Evolutionary conservation across 139 green algal genomes (phyloP).

Genomic region (Pleodorina starrii): DNA sequence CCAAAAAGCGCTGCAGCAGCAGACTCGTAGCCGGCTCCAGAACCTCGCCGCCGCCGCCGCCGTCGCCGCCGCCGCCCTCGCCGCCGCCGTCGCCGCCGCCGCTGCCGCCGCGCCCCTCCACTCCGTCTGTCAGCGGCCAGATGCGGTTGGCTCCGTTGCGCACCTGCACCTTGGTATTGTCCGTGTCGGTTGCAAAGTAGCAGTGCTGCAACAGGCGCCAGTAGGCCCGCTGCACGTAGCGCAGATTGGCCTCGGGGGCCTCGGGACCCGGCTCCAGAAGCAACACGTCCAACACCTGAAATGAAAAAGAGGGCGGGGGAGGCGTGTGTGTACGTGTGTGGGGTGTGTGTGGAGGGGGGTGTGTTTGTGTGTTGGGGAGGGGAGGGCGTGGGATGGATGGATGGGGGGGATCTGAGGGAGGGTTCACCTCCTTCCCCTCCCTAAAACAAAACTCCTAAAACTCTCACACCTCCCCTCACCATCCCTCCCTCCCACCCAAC

Average conservation of each 20-base stretch:
- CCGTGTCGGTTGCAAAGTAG: conserved; percentile 56
- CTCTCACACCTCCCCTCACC: no score
- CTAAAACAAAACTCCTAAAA: neutral
- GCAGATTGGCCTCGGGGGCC: neutral
- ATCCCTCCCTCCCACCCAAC: no score
- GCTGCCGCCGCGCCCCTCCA: neutral
- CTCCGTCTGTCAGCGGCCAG: conserved; percentile 29
- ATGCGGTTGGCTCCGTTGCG: conserved; percentile 47
- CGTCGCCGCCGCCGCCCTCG: neutral
- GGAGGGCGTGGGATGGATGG: neutral
- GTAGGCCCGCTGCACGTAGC: conserved; percentile 54
- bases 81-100: neutral
- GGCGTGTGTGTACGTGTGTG: neutral
- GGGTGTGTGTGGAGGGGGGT: neutral
- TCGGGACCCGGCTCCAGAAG: conserved; percentile 18
- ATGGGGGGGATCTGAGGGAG: no score
- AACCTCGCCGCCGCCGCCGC: neutral
- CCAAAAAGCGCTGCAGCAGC: conserved; percentile 42
- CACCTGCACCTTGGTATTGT: conserved; percentile 53
- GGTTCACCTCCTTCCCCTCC: no score
- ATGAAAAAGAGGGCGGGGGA: neutral
- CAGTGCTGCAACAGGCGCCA: conserved; percentile 45
- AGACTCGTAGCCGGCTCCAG: neutral
- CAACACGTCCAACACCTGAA: conserved; percentile 44
- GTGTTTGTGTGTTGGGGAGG: neutral